Evolutionary conservation across 2,329 filamentous ascomycete species (phyloP).

Genomic region (Teratosphaeria gauchensis): DNA sequence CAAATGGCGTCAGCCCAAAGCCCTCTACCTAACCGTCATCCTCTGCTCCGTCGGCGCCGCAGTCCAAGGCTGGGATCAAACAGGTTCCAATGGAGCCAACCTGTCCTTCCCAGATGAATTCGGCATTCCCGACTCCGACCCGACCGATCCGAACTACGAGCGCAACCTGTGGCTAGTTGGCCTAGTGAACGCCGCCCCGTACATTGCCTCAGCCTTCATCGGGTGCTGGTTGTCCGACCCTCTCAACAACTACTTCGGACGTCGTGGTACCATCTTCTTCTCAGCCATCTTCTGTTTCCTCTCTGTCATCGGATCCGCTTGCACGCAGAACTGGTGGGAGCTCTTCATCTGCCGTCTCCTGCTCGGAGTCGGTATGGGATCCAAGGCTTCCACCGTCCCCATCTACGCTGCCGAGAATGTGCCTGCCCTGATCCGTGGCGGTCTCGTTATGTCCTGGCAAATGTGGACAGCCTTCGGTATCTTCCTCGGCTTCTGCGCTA

Average conservation of each 20-base stretch:
- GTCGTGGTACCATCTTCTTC: slow-evolving; percentile 31
- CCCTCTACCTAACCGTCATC: slow-evolving; percentile 22
- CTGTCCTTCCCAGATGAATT: slow-evolving; percentile 24
- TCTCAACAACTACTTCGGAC: slow-evolving; percentile 22
- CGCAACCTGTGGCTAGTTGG: slow-evolving; percentile 13
- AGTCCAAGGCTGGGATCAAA: slow-evolving; percentile 28
- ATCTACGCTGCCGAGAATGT: slow-evolving; percentile 47
- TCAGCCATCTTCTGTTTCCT: slow-evolving; percentile 49
- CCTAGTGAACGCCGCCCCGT: slow-evolving; percentile 24
- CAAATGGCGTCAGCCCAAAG: slow-evolving; percentile 28
- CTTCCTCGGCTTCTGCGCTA: slow-evolving; percentile 35
- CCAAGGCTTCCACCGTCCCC: slow-evolving; percentile 36
- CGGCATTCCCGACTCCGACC: slow-evolving; percentile 13
- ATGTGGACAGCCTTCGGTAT: slow-evolving; percentile 38
- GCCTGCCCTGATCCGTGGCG: slow-evolving; percentile 42
- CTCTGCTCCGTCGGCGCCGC: slow-evolving; percentile 26
- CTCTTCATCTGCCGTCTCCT: slow-evolving; percentile 25
- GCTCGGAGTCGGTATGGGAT: slow-evolving; percentile 35
- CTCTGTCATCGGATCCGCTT: slow-evolving; percentile 57
- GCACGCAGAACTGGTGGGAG: slow-evolving; percentile 44
- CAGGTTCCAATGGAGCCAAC: slow-evolving; percentile 25
- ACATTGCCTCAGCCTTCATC: slow-evolving; percentile 22
- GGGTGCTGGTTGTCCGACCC: slow-evolving; percentile 28
- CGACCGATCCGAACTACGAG: slow-evolving; percentile 3
- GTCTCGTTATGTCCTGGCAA: slow-evolving; percentile 41